A percentile compares a stretch with the other conserved stretches of the same genome.
phyloP scores from a whole-genome alignment of 2,329 filamentous ascomycete species.

The Cercospora zeae-maydis region DNA sequence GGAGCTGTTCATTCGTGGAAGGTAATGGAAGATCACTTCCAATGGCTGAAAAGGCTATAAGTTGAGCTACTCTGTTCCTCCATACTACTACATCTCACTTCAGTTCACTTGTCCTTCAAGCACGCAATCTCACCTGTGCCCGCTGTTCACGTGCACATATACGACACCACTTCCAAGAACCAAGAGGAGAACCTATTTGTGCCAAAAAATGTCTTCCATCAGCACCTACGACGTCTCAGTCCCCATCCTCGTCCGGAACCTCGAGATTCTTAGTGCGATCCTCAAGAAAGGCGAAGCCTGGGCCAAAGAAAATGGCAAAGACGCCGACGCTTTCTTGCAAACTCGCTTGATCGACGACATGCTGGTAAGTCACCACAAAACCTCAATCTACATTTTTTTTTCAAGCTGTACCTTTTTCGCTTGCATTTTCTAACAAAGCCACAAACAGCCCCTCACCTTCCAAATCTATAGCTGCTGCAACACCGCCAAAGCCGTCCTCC shows the following conservation, averaged over 20 bases:
- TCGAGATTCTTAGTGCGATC: conserved; percentile 44
- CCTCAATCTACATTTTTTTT: background rate
- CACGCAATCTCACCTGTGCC: background rate
- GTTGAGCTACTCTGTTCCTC: background rate
- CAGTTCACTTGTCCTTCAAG: background rate
- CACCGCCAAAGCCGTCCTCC: conserved; percentile 41
- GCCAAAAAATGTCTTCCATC: conserved; percentile 6
- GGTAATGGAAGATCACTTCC: background rate
- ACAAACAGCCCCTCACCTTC: conserved; percentile 40
- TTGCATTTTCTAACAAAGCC: background rate
- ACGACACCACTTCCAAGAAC: background rate
- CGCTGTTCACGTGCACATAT: background rate
- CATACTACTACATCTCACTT: background rate
- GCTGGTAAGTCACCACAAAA: conserved; percentile 28
- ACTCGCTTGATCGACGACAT: conserved; percentile 51
- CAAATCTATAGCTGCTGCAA: conserved; percentile 49
- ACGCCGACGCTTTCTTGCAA: conserved; percentile 39
- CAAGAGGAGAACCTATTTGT: background rate
- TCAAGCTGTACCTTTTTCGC: too few species aligned
- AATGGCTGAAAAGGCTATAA: background rate
- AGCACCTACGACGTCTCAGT: conserved; percentile 32
- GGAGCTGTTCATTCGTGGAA: background rate
- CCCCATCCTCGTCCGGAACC: conserved; percentile 41
- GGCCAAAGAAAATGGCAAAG: conserved; percentile 38
- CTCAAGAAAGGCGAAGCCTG: conserved; percentile 46